Base-by-base conservation (phyloP, 2,329 filamentous ascomycete genomes). In the Penicillium sp. region DNA sequence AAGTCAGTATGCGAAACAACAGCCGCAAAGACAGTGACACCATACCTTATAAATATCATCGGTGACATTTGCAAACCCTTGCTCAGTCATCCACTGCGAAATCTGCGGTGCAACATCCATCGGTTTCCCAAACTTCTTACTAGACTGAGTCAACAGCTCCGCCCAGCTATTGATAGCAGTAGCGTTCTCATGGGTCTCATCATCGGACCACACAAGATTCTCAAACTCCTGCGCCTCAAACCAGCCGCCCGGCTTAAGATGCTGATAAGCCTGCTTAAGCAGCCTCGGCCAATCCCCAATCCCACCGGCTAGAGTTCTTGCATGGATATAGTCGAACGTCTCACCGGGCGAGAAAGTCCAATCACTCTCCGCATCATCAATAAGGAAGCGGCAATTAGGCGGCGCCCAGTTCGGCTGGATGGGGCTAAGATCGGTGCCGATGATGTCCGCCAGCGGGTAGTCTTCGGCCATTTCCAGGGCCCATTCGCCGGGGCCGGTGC, bases 301-400 rank as follows among this genome's bases (percentile, higher is more conserved):
- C 3, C 71, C 70, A 10, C 75, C 75, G 35, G 65, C 69, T 61
- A 77, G 53, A 45, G 66, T 70, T 12, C 75, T 71, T 35, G 67
- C 68, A 54, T 77, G 76, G 39, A 78, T 74, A 54, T 70, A 76
- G 54, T 78, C 76, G 50, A 78, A 78, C 0, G 65, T 44, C 44
- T 72, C 69, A 4, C 73, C 64, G 64, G 76, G 65, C 65, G 67
- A 61, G 47, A 73, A 78, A 0, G 73, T 65, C 76, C 75, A 78
- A 25, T 76, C 73, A 47, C 71, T 71, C 61, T 78, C 75, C 6
- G 68, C 72, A 35, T 78, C 76, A 38, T 77, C 75, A 27, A 78
- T 80, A n/a, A 78, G 76, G 61, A 83, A 84, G 9, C 70, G 67
- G 4, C 82, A 74, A 52, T 84, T 84, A 0, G 79, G 73, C 2